These are phyloP conservation scores for Candida neerlandica DNA, from an alignment of 1,139 yeast genomes.

Conservation along the genomic window DNA sequence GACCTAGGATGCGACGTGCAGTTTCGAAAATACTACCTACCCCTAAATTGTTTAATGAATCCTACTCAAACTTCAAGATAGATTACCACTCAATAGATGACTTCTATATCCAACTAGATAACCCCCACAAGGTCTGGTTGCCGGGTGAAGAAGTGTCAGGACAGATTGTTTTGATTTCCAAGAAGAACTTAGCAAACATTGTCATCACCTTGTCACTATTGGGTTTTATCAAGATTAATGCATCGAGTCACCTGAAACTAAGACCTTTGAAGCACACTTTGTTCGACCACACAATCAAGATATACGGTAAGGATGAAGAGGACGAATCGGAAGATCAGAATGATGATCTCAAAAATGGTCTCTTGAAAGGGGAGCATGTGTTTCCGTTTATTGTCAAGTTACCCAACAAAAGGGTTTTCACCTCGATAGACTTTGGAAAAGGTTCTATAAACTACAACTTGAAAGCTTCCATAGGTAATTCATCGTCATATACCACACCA, in stretches of 20 bases:
- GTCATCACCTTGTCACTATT: conserved; percentile 54
- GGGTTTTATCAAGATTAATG: conserved; percentile 60
- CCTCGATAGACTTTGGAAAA: conserved; percentile 80
- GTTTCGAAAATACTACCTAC: conserved; percentile 45
- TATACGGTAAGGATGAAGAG: conserved; percentile 56
- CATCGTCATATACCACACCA: conserved; percentile 16
- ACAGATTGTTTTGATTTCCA: conserved; percentile 56
- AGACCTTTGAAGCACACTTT: conserved; percentile 54
- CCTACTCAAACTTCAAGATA: conserved; percentile 28
- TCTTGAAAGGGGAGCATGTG: conserved; percentile 80
- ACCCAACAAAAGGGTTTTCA: conserved; percentile 69
- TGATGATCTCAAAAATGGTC: conserved; percentile 43
- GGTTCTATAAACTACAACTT: conserved; percentile 77
- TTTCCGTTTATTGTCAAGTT: conserved; percentile 83
- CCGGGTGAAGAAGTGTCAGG: conserved; percentile 76
- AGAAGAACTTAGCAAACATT: conserved; percentile 57
- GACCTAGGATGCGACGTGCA: conserved; percentile 40
- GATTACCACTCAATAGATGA: conserved; percentile 56
- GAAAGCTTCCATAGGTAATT: conserved; percentile 54
- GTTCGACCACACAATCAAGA: conserved; percentile 63
- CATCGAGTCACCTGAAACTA: conserved; percentile 51
- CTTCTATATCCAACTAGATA: conserved; percentile 68
- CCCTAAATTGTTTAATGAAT: conserved; percentile 11
- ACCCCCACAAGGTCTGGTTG: conserved; percentile 68
- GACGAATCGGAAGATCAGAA: conserved; percentile 9